Conservation (phyloP, 352 stramenopile species). For the Phytophthora agathidicida region DNA sequence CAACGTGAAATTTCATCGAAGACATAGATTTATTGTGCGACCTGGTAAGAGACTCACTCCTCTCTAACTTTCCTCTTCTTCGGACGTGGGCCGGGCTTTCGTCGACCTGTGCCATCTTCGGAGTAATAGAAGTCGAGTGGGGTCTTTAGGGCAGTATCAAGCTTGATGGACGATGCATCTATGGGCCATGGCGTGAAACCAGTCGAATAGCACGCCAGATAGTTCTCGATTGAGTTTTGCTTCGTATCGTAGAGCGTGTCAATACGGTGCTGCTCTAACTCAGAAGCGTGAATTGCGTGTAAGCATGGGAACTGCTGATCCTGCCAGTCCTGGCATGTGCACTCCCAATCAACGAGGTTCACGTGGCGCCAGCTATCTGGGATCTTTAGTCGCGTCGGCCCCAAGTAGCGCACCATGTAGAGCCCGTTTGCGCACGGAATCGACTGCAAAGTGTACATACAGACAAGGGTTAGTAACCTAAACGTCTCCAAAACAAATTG, state of each 20-base stretch:
- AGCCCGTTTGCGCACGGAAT: conserved; percentile 80
- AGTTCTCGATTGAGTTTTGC: conserved; percentile 73
- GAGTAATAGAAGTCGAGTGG: conserved; percentile 70
- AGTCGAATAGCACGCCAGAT: conserved; percentile 62
- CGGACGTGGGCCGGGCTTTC: conserved; percentile 65
- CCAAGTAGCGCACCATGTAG: conserved; percentile 81
- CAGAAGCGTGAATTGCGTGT: conserved; percentile 74
- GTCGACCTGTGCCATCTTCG: conserved; percentile 51
- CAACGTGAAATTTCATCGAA: neutral
- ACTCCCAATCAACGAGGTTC: conserved; percentile 77
- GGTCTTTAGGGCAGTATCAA: conserved; percentile 61
- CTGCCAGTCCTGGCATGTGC: conserved; percentile 84
- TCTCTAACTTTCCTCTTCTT: conserved; percentile 39
- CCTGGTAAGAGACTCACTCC: neutral
- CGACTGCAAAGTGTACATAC: conserved; percentile 41
- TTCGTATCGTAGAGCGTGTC: conserved; percentile 76
- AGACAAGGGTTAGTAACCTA: conserved; percentile 14
- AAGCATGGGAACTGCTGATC: conserved; percentile 79
- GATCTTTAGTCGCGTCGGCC: conserved; percentile 52
- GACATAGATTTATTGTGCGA: neutral
- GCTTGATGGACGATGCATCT: conserved; percentile 50
- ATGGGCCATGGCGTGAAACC: conserved; percentile 67
- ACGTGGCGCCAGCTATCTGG: conserved; percentile 83
- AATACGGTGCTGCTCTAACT: conserved; percentile 74
- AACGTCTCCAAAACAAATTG: neutral